These are phyloP conservation scores for Fusarium xylarioides DNA, from an alignment of 2,329 filamentous ascomycete species.

Conservation along the genomic window DNA sequence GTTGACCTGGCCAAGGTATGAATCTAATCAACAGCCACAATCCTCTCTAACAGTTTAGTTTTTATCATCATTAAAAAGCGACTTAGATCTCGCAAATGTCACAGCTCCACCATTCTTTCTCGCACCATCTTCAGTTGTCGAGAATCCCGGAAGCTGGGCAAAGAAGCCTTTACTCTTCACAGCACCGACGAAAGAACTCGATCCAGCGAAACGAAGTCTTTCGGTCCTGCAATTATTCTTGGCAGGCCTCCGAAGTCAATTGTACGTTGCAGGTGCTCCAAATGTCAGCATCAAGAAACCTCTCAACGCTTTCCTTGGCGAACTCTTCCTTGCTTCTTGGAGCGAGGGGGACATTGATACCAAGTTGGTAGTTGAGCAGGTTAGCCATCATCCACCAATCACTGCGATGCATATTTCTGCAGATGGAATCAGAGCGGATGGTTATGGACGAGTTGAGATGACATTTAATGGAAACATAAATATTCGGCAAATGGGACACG, in stretches of 20 bases:
- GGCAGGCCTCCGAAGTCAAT: constrained; percentile 55
- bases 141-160: constrained; percentile 61
- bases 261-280: constrained; percentile 58
- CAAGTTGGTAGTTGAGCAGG: constrained; percentile 55
- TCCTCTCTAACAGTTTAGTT: constrained; percentile 15
- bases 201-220: constrained; percentile 54
- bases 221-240: constrained; percentile 59
- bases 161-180: constrained; percentile 58
- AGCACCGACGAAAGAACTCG: constrained; percentile 56
- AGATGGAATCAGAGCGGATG: constrained; percentile 57
- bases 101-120: constrained; percentile 62
- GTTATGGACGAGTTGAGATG: constrained; percentile 62
- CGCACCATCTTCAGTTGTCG: constrained; percentile 58
- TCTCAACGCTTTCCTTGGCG: constrained; percentile 62
- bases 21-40: too few relatives aligned
- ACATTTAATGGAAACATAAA: constrained; percentile 60
- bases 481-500: constrained; percentile 61
- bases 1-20: constrained; percentile 32
- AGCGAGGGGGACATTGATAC: constrained; percentile 41
- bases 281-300: constrained; percentile 62
- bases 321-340: constrained; percentile 58
- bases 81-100: constrained; percentile 58
- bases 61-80: constrained; percentile 50
- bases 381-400: constrained; percentile 63
- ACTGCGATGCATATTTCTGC: constrained; percentile 60